phyloP scores from a whole-genome alignment of 441 rosid genomes.

The Pelargonium cotyledonis region DNA sequence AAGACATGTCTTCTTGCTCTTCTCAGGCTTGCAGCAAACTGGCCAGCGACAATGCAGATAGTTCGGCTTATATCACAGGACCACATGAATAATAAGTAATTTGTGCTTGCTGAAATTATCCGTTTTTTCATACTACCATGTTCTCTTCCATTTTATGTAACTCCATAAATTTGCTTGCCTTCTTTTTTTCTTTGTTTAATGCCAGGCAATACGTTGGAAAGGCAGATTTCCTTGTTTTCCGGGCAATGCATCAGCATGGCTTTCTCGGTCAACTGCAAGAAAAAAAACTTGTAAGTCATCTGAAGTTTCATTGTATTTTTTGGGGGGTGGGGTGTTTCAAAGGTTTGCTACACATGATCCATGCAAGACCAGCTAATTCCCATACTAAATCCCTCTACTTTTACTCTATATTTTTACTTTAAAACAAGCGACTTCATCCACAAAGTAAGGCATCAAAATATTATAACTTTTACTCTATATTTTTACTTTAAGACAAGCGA shows the following conservation, averaged over 20 bases:
- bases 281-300: conserved; percentile 86
- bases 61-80: conserved; percentile 95
- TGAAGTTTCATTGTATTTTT: not conserved
- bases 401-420: too few species aligned
- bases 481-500: too few species aligned
- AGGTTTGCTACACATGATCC: not conserved
- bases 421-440: too few species aligned
- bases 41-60: conserved; percentile 97
- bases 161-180: not conserved
- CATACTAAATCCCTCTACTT: too few species aligned
- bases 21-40: conserved; percentile 91
- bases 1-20: conserved; percentile 9
- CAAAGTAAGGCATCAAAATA: too few species aligned
- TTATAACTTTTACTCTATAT: too few species aligned
- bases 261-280: conserved; percentile 94
- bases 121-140: conserved; percentile 9
- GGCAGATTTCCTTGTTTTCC: conserved; percentile 92
- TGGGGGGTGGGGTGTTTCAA: not conserved
- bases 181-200: conserved; percentile 9
- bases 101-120: conserved; percentile 17
- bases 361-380: too few species aligned
- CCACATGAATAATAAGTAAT: conserved; percentile 96
- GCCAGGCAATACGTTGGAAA: conserved; percentile 91
- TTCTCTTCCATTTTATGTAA: conserved; percentile 9
- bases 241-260: conserved; percentile 96